Evolutionary conservation across 768 basidiomycete genomes (phyloP).

Genomic region (Megacollybia marginata): DNA sequence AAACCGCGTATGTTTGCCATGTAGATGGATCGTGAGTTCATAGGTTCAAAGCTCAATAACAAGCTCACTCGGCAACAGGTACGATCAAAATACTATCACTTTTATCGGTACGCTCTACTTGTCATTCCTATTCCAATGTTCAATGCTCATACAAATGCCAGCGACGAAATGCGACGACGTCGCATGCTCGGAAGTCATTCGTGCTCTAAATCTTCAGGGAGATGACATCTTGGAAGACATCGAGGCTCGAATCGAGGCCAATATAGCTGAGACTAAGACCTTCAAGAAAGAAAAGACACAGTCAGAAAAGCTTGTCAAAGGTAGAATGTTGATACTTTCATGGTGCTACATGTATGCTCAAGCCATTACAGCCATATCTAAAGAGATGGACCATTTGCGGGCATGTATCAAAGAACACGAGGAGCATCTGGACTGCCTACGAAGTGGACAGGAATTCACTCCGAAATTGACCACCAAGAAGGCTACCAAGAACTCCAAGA

Average conservation of each 20-base stretch:
- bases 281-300: constrained; percentile 33
- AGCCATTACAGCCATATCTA: constrained; percentile 26
- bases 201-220: constrained; percentile 40
- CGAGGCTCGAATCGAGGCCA: constrained; percentile 34
- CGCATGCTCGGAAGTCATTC: constrained; percentile 50
- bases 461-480: constrained; percentile 32
- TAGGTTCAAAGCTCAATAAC: neutral
- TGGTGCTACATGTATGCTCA: neutral
- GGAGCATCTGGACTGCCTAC: constrained; percentile 38
- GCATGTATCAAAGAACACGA: constrained; percentile 31
- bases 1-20: neutral
- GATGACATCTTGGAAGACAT: constrained; percentile 46
- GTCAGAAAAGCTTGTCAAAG: constrained; percentile 32
- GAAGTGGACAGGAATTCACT: constrained; percentile 35
- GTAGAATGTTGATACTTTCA: constrained; percentile 18
- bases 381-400: constrained; percentile 30
- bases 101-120: constrained; percentile 40
- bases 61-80: constrained; percentile 23
- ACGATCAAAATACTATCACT: constrained; percentile 51
- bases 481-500: constrained; percentile 17
- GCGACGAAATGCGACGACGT: constrained; percentile 62
- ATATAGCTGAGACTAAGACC: constrained; percentile 25
- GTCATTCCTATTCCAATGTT: neutral
- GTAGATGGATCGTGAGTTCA: constrained; percentile 49
- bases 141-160: constrained; percentile 10